These are phyloP conservation scores for Micractinium conductrix DNA, from an alignment of 139 green algal genomes.

Conservation along the genomic window DNA sequence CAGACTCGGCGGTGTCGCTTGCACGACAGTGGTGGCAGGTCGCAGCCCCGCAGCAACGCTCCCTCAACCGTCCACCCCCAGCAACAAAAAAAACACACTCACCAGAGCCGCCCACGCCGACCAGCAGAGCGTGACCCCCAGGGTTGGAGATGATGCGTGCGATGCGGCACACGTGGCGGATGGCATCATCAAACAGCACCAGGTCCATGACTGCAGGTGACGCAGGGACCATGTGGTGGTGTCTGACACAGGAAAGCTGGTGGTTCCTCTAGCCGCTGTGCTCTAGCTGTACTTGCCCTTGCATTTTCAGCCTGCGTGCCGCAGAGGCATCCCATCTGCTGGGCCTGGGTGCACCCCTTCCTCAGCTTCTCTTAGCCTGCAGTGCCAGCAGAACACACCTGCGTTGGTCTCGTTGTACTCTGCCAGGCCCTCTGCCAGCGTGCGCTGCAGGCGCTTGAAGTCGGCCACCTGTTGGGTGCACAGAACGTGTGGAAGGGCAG, in stretches of 20 bases:
- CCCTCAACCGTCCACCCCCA: too few relatives aligned
- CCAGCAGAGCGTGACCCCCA: constrained; percentile 87
- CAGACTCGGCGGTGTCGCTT: too few relatives aligned
- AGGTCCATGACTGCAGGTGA: constrained; percentile 78
- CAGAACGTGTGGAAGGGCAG: too few relatives aligned
- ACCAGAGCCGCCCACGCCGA: constrained; percentile 82
- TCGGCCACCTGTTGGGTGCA: not conserved
- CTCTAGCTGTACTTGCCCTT: too few relatives aligned
- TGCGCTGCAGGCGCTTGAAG: constrained; percentile 31
- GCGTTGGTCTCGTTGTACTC: constrained; percentile 95
- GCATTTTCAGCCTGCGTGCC: too few relatives aligned
- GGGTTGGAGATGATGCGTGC: constrained; percentile 83
- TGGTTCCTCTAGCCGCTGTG: too few relatives aligned
- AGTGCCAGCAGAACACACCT: not conserved
- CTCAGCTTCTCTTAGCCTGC: not conserved
- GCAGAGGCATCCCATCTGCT: too few relatives aligned
- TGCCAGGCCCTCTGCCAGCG: constrained; percentile 26
- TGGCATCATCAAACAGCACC: constrained; percentile 92
- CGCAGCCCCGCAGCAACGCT: too few relatives aligned
- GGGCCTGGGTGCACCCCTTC: not conserved
- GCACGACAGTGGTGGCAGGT: too few relatives aligned
- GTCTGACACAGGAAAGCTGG: not conserved
- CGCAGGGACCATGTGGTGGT: not conserved
- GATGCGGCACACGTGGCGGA: constrained; percentile 93
- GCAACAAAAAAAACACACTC: too few relatives aligned